Conservation (phyloP, 345 rosid genomes). For the Syzygium aqueum region DNA sequence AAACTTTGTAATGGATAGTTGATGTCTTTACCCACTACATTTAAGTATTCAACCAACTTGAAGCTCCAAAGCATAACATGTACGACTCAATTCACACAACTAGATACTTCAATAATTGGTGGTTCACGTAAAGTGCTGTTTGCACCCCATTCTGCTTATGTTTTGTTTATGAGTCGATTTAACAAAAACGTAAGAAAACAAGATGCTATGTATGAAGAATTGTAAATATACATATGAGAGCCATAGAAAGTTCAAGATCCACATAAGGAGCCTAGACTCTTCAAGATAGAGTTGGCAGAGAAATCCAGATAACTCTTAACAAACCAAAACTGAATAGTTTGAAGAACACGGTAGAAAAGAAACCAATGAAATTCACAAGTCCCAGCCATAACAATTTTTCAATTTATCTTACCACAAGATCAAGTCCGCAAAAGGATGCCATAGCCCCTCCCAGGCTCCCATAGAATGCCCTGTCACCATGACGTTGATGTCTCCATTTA, state of each 20-base stretch:
- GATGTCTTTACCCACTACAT: not conserved
- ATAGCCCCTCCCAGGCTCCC: constrained; percentile 99
- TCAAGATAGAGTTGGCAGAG: not conserved
- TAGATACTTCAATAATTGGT: not conserved
- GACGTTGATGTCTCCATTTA: constrained; percentile 55
- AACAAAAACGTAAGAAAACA: no score
- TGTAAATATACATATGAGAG: no score
- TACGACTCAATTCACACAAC: not conserved
- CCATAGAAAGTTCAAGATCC: not conserved
- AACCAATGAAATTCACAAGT: not conserved
- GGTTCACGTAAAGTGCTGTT: not conserved
- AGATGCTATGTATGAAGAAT: not conserved
- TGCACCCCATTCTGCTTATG: not conserved
- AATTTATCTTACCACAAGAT: constrained; percentile 45
- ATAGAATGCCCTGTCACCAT: constrained; percentile 96
- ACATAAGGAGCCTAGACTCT: not conserved
- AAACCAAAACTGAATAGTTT: not conserved
- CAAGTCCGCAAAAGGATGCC: constrained; percentile 88
- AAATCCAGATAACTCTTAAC: not conserved
- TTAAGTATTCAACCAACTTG: not conserved
- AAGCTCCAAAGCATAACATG: not conserved
- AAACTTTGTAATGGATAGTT: not conserved
- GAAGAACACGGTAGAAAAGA: not conserved
- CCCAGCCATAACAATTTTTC: not conserved
- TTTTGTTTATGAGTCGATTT: not conserved